Base-by-base conservation (phyloP, 371 early-diverging fungal species). In the Mucor ambiguus region DNA sequence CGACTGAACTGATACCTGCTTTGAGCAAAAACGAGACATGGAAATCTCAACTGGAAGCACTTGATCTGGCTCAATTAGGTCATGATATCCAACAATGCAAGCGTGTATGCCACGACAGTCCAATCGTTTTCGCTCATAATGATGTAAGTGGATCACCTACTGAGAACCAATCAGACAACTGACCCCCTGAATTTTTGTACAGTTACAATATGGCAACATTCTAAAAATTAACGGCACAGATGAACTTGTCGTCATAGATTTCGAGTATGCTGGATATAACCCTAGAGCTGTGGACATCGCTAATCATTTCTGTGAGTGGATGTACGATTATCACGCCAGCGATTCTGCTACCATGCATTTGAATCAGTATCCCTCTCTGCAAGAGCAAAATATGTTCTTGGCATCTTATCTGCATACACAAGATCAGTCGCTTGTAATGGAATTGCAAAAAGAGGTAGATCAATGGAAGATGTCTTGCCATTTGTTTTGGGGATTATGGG, bases 241-340 rank as follows among this genome's bases (percentile, higher is more conserved):
- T 7, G 70, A 72, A 28, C 58, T 80, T 7, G 80, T 77, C 6
- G 63, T 80, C 30, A 74, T 80, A 26, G 95, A 95, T 63, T 93
- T 92, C 71, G 95, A 95, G 64, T 95, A 95, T 73, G 87, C 94
- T 16, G 93, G 96, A 0, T 93, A 92, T 71, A 95, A 92, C 67
- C 86, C 87, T 58, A 89, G 92, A 8, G 95, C 88, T 6, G 93
- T 82, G 46, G 95, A 95, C 43, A 90, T 95, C 41, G 95, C 90
- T 30, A 95, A 95, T 73, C 95, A 95, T 63, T 95, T 95, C 68
- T 92, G 92, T 74, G 95, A 95, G 61, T 95, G 93, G 93, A 91
- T 85, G 78, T 91, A 92, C 29, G 87, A 95, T 69, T 95, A 95
- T 70, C 90, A 91, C 65, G 73, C 83, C 14, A 66, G 73, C 4